Evolutionary conservation across 148 eudicot species (phyloP), one percentile per base, ranked within the genome.

Genomic region (Heliosperma pusillum): DNA sequence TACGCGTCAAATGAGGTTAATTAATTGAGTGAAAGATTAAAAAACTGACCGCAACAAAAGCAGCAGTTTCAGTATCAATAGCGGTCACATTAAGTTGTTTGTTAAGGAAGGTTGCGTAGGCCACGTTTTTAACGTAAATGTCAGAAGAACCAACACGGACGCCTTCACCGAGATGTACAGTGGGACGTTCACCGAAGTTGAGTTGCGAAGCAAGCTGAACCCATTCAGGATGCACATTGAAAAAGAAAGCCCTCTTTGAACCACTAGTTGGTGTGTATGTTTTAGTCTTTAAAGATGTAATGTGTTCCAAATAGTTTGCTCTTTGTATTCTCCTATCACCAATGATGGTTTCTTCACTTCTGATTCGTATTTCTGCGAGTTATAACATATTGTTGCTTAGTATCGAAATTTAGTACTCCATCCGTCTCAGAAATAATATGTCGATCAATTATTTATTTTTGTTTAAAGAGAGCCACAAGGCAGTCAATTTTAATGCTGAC

Each of bases 281-380:
- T 15, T 36, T 25, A 0, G 40, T 63, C 13, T 62, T 7, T 1
- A 26, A 16, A 22, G 20, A 73, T 15, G 57, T 33, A 20, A 79
- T 16, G 5, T 56, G 36, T 0, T 4, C 68, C 61, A 79, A 45
- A 3, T 21, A 3, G 72, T 79, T 79, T 16, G 58, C 73, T 16
- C 77, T 77, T 78, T 78, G 77, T 78, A 78, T 19, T 73, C 77
- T 73, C 81, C 81, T 1, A 78, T 24, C 3, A 1, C 15, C 73
- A 78, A 29, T 6, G 73, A 30, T 21, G 75, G 64, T 0, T 7
- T 13, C 2, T 16, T 40, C 21, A 56, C 47, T 36, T 42, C 36
- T 3, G 13, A 2, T 0, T 36, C 69, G 60, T 45, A 61, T 21
- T 77, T 45, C 74, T 76, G 27, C 19, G 3, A 0, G n/a, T 36